phyloP scores from a whole-genome alignment of 2,329 filamentous ascomycete species.

The Juglanconis oblonga region DNA sequence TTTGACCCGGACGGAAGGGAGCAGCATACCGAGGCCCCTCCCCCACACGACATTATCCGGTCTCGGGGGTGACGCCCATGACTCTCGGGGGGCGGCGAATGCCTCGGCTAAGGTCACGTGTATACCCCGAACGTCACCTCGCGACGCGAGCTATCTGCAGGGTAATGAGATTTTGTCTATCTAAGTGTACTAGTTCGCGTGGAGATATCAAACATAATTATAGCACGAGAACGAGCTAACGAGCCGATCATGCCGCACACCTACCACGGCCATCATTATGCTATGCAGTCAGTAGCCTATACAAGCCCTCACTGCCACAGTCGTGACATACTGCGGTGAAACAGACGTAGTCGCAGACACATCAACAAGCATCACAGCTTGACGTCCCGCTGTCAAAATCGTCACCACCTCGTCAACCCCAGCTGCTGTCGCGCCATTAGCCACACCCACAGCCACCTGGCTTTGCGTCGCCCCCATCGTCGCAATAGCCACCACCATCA shows the following conservation, averaged over 20 bases:
- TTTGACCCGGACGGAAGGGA: background rate
- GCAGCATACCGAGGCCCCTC: background rate
- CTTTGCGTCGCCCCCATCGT: background rate
- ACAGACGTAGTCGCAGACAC: too few relatives aligned
- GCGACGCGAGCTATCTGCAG: background rate
- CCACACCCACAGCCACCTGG: background rate
- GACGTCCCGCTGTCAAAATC: too few relatives aligned
- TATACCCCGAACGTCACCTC: background rate
- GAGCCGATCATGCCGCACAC: background rate
- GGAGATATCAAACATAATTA: too few relatives aligned
- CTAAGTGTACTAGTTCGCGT: background rate
- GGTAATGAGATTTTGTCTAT: background rate
- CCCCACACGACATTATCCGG: background rate
- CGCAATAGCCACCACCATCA: conserved; percentile 2
- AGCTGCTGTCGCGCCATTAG: background rate
- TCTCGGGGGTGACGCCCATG: background rate
- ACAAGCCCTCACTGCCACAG: background rate
- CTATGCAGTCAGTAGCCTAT: background rate
- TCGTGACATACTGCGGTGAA: background rate
- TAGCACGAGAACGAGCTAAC: background rate
- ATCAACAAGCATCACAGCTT: too few relatives aligned
- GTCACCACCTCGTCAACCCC: background rate
- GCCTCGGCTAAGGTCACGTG: background rate
- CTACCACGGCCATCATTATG: background rate
- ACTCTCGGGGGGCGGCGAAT: background rate